phyloP scores from a whole-genome alignment of 176 grass and related monocot species.

The Musa troglodytarum region DNA sequence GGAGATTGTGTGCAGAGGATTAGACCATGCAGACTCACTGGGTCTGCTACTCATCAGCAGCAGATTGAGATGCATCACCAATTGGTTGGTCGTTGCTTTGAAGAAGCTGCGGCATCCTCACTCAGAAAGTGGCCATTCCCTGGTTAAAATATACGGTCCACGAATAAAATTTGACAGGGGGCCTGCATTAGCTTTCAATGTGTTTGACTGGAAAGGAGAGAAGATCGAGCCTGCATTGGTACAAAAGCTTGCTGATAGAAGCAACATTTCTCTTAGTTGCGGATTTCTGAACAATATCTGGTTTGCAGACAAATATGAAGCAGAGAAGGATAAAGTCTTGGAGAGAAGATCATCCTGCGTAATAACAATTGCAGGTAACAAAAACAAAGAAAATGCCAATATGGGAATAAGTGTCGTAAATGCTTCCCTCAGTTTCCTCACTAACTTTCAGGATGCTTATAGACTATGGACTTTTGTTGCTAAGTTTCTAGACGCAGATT shows the following conservation, averaged over 20 bases:
- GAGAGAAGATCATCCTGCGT: constrained; percentile 20
- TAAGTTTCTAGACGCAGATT: constrained; percentile 87
- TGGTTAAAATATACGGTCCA: constrained; percentile 70
- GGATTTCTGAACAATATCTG: constrained; percentile 69
- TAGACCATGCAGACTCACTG: constrained; percentile 74
- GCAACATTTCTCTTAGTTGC: constrained; percentile 66
- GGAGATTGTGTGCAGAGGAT: constrained; percentile 67
- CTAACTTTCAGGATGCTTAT: constrained; percentile 85
- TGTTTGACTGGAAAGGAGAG: constrained; percentile 84
- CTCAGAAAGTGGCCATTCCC: constrained; percentile 31
- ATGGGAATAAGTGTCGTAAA: constrained; percentile 64
- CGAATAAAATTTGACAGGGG: constrained; percentile 76
- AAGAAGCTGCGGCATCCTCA: constrained; percentile 63
- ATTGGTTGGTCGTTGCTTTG: constrained; percentile 80
- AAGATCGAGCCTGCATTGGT: constrained; percentile 57
- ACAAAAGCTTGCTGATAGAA: constrained; percentile 88
- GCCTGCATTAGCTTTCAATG: constrained; percentile 75
- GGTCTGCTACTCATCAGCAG: constrained; percentile 58
- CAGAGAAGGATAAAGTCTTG: constrained; percentile 29
- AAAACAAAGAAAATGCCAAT: constrained; percentile 25
- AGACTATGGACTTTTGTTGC: constrained; percentile 83
- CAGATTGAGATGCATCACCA: constrained; percentile 75
- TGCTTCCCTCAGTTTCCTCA: constrained; percentile 71
- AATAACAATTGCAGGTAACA: background rate
- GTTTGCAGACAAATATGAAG: constrained; percentile 55